Percentiles rank a stretch among this genome's conserved stretches.
Conservation (phyloP, 768 basidiomycete species). For the Termitomyces sp. region DNA sequence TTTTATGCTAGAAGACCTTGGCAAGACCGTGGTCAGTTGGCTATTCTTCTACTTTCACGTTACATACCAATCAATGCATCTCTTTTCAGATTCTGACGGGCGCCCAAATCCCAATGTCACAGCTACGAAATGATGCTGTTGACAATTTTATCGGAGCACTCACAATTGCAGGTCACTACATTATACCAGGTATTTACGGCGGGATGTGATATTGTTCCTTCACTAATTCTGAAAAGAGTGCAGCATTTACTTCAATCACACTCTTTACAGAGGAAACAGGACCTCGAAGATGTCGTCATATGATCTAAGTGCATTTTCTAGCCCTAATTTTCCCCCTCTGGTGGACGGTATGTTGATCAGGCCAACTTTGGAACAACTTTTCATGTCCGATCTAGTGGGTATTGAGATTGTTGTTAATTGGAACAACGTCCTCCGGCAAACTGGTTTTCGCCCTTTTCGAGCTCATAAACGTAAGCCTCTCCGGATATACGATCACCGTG, state of each 20-base stretch:
- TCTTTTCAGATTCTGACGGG: constrained; percentile 77
- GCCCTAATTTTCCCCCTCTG: constrained; percentile 79
- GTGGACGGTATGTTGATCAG: constrained; percentile 61
- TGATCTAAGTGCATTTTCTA: constrained; percentile 79
- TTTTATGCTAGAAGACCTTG: constrained; percentile 89
- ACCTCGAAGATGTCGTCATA: constrained; percentile 81
- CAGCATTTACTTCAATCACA: constrained; percentile 87
- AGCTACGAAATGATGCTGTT: constrained; percentile 90
- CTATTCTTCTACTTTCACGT: neutral
- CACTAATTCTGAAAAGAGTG: constrained; percentile 50
- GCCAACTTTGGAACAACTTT: neutral
- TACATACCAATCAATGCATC: neutral
- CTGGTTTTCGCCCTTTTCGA: constrained; percentile 70
- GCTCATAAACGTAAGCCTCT: constrained; percentile 65
- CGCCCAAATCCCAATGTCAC: constrained; percentile 89
- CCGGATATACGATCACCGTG: neutral
- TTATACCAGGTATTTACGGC: constrained; percentile 69
- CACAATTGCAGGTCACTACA: constrained; percentile 85
- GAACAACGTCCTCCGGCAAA: constrained; percentile 84
- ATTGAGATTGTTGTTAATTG: constrained; percentile 90
- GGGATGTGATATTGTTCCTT: neutral
- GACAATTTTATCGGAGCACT: constrained; percentile 91
- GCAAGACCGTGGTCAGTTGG: constrained; percentile 74
- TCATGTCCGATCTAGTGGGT: constrained; percentile 51
- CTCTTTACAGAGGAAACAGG: constrained; percentile 81